Percentiles rank a stretch among this genome's conserved stretches.
Conservation (phyloP, 345 rosid genomes). For the Eucalyptus erythrocorys region DNA sequence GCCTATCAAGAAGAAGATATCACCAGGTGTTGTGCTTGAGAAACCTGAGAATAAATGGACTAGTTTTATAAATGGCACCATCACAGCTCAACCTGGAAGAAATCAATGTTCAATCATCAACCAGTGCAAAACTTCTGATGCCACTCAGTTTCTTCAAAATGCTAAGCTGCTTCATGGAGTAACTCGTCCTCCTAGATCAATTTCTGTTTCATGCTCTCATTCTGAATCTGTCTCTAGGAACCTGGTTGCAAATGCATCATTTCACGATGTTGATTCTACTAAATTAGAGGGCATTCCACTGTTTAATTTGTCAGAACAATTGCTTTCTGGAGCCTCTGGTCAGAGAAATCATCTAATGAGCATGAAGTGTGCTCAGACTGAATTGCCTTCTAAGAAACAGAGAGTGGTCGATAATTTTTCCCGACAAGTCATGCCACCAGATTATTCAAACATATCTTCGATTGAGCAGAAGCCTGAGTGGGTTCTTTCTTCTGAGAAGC, state of each 20-base stretch:
- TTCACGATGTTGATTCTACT: constrained; percentile 1
- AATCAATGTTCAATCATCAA: neutral
- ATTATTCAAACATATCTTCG: neutral
- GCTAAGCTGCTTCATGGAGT: neutral
- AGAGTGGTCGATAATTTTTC: neutral
- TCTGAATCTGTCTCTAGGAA: neutral
- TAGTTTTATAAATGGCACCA: neutral
- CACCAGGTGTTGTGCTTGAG: constrained; percentile 2
- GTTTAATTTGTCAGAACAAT: neutral
- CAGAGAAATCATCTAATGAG: neutral
- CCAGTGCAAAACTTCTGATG: neutral
- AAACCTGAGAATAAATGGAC: neutral
- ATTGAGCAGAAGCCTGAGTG: constrained; percentile 2
- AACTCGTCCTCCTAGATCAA: neutral
- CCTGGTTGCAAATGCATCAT: neutral
- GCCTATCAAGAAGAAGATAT: constrained; percentile 27
- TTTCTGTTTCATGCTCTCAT: neutral
- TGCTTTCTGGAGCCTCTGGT: neutral
- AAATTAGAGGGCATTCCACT: neutral
- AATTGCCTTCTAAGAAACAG: neutral
- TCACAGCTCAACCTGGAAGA: neutral
- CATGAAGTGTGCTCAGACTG: neutral
- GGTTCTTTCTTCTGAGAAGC: constrained; percentile 3
- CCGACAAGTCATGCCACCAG: neutral
- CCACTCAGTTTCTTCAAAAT: neutral